A percentile compares a stretch with the other conserved stretches of the same genome.
phyloP scores from a whole-genome alignment of 257 asterid species.

The Parsonsia alboflavescens region DNA sequence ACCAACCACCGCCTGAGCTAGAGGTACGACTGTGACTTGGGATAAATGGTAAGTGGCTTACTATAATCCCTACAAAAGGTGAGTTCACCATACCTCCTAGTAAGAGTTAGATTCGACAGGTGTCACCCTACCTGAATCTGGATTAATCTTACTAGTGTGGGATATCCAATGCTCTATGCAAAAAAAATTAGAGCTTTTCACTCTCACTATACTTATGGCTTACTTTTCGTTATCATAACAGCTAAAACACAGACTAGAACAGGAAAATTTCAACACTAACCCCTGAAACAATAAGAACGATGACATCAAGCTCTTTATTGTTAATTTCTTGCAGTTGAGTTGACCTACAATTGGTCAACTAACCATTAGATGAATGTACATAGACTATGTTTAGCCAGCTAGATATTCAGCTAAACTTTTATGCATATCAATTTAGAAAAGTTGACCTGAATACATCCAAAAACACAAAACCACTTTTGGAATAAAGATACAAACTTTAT shows the following conservation, averaged over 20 bases:
- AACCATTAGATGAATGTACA: not conserved
- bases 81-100: too few species aligned
- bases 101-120: too few species aligned
- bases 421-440: not conserved
- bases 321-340: not conserved
- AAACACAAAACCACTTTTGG: not conserved
- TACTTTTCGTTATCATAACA: not conserved
- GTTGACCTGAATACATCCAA: constrained; percentile 5
- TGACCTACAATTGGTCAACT: constrained; percentile 1
- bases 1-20: not conserved
- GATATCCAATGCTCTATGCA: too few species aligned
- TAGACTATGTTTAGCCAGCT: not conserved
- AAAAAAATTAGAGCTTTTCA: too few species aligned
- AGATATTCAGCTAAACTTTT: not conserved
- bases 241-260: not conserved
- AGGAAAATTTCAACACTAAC: not conserved
- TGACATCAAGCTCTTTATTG: not conserved
- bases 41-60: too few species aligned
- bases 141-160: too few species aligned
- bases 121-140: too few species aligned
- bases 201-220: not conserved
- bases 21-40: too few species aligned
- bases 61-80: too few species aligned
- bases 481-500: too few species aligned
- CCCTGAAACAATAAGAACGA: not conserved